Base-by-base conservation (phyloP, 306 rosid genomes). In the Crataegus laevigata region DNA sequence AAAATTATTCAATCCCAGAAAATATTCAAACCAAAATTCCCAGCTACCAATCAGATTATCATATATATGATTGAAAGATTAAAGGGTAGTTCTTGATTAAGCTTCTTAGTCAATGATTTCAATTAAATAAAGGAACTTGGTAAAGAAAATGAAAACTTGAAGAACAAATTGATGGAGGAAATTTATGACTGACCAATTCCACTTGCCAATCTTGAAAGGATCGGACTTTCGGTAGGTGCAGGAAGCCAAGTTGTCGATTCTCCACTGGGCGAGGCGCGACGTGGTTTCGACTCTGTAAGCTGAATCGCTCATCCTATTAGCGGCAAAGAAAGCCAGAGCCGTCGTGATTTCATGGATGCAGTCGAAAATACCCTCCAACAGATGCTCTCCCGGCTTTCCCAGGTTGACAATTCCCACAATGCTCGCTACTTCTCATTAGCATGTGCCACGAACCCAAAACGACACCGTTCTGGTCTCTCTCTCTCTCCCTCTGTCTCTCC, bases 221-320 rank as follows among this genome's bases (percentile, higher is more conserved):
- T 96, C 99, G 64, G 99, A 96, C 81, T 96, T 96, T n/a, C 99
- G 88, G 84, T 88, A 96, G 14, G 96, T 86, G 81, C 98, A 96
- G 36, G 99, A 92, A 73, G 97, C 83, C 80, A 91, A 83, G 68
- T 92, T 96, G 36, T 96, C 98, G 87, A 96, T 89, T 84, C 93
- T 85, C 99, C 99, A 96, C 88, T 96, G 99, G 38, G 99, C 99
- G 61, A 96, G 96, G 40, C 99, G 96, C 3, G 96, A 83, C 0
- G 99, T 92, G 75, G 98, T 96, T 66, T 96, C 90, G 58, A 96
- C 99, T 67, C 80, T 86, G 80, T 92, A 96, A 19, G 97, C 96
- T 51, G 96, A 90, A 80, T 96, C 99, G 71, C 82, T 92, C 99
- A 96, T 96, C 88, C 98, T 96, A 5, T 50, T 50, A 75, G 75